Percentiles rank a stretch among this genome's conserved stretches.
phyloP scores from a whole-genome alignment of 2,329 filamentous ascomycete species.

The Alternaria infectoria region DNA sequence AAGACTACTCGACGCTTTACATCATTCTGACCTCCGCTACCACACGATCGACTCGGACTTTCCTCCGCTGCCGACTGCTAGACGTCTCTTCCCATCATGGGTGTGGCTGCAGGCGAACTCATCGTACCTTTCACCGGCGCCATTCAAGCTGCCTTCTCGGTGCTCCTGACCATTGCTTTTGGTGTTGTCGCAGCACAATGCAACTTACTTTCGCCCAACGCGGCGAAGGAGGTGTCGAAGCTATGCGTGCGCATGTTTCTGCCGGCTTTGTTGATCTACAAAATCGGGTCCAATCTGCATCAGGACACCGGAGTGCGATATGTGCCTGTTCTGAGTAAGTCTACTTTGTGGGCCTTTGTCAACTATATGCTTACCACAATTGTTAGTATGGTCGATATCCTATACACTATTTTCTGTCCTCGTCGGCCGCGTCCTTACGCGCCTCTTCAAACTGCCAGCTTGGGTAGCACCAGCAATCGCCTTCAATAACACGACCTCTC shows the following conservation, averaged over 20 bases:
- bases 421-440: constrained; percentile 53
- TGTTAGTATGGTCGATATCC: constrained; percentile 57
- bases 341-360: background rate
- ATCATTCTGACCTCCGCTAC: background rate
- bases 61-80: background rate
- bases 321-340: constrained; percentile 55
- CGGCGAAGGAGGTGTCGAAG: constrained; percentile 61
- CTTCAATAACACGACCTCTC: constrained; percentile 65
- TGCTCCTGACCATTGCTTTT: constrained; percentile 61
- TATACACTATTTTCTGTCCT: constrained; percentile 59
- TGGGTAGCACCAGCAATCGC: constrained; percentile 62
- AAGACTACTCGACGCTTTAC: background rate
- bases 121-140: constrained; percentile 59
- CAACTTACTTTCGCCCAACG: constrained; percentile 54
- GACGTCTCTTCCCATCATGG: constrained; percentile 22
- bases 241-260: constrained; percentile 61
- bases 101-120: constrained; percentile 34
- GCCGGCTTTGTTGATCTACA: constrained; percentile 60
- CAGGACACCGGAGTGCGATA: constrained; percentile 56
- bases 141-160: constrained; percentile 61
- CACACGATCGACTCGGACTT: background rate
- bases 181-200: constrained; percentile 60
- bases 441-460: constrained; percentile 56
- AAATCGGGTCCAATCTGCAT: constrained; percentile 60
- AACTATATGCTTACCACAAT: constrained; percentile 12